Percentiles rank a stretch among this genome's conserved stretches.
phyloP scores from a whole-genome alignment of 2,329 filamentous ascomycete species.

The Fusarium sp. region DNA sequence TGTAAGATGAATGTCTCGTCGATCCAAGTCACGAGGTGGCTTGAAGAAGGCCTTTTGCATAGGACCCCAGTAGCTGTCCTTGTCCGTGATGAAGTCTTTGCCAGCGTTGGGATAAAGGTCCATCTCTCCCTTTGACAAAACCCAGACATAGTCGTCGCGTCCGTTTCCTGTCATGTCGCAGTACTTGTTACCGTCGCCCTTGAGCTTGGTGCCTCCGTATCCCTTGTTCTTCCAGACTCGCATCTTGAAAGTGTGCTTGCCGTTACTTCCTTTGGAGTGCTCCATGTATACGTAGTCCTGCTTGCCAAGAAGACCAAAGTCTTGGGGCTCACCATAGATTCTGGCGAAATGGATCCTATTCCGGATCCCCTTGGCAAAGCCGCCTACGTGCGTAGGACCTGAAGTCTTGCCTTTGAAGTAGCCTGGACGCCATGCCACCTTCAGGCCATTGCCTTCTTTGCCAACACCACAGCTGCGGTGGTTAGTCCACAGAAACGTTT shows the following conservation, averaged over 20 bases:
- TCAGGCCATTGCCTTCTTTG: slow-evolving; percentile 36
- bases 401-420: slow-evolving; percentile 14
- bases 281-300: slow-evolving; percentile 31
- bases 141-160: slow-evolving; percentile 36
- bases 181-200: slow-evolving; percentile 34
- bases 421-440: slow-evolving; percentile 38
- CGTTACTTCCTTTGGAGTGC: neutral
- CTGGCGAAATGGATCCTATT: slow-evolving; percentile 26
- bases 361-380: neutral
- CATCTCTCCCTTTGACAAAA: slow-evolving; percentile 6
- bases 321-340: slow-evolving; percentile 17
- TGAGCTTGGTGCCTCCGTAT: slow-evolving; percentile 6
- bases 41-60: neutral
- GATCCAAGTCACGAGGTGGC: slow-evolving; percentile 26
- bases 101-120: neutral
- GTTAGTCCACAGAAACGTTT: slow-evolving; percentile 40
- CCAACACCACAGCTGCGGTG: slow-evolving; percentile 34
- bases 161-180: slow-evolving; percentile 30
- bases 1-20: slow-evolving; percentile 52
- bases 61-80: neutral
- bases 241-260: slow-evolving; percentile 1
- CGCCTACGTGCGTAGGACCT: slow-evolving; percentile 30
- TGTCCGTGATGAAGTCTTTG: neutral
- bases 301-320: neutral
- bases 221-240: slow-evolving; percentile 17